Evolutionary conservation across 305 asterid species (phyloP).

Genomic region (Fraxinus sp.): DNA sequence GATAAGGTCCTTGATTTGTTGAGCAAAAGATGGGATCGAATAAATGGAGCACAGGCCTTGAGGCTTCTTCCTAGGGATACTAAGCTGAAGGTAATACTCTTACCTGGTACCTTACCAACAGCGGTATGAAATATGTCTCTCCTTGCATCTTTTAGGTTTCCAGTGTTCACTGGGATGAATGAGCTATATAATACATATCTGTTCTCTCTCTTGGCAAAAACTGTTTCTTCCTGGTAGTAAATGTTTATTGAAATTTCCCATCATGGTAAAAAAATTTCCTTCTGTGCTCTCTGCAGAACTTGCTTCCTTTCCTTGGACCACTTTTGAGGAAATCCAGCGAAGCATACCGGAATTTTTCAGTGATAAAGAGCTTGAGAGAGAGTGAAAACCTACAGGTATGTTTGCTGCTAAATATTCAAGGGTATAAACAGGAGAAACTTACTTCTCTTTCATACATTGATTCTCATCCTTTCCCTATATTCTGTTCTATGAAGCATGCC

Average conservation of each 20-base stretch:
- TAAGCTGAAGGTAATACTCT: slow-evolving; percentile 69
- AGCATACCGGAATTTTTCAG: slow-evolving; percentile 74
- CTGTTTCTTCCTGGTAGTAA: neutral
- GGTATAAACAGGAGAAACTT: slow-evolving; percentile 4
- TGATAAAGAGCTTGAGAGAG: slow-evolving; percentile 86
- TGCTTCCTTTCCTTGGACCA: slow-evolving; percentile 93
- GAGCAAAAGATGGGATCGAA: slow-evolving; percentile 92
- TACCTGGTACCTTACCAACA: slow-evolving; percentile 10
- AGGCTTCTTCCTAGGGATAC: slow-evolving; percentile 92
- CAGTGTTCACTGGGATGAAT: slow-evolving; percentile 10
- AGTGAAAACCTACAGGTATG: slow-evolving; percentile 91
- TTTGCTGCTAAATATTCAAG: slow-evolving; percentile 12
- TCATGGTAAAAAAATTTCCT: slow-evolving; percentile 13
- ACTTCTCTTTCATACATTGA: neutral
- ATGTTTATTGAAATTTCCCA: neutral
- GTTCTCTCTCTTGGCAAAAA: slow-evolving; percentile 7
- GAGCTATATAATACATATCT: slow-evolving; percentile 11
- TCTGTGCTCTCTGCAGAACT: slow-evolving; percentile 58
- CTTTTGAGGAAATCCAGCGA: slow-evolving; percentile 90
- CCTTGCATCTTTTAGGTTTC: neutral
- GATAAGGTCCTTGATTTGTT: slow-evolving; percentile 91
- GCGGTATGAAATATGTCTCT: slow-evolving; percentile 4
- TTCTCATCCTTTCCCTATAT: neutral
- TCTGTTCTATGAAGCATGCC: neutral
- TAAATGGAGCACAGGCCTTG: slow-evolving; percentile 94